phyloP scores from a whole-genome alignment of 495 filamentous ascomycete genomes.

The Sphaerosporella brunnea region DNA sequence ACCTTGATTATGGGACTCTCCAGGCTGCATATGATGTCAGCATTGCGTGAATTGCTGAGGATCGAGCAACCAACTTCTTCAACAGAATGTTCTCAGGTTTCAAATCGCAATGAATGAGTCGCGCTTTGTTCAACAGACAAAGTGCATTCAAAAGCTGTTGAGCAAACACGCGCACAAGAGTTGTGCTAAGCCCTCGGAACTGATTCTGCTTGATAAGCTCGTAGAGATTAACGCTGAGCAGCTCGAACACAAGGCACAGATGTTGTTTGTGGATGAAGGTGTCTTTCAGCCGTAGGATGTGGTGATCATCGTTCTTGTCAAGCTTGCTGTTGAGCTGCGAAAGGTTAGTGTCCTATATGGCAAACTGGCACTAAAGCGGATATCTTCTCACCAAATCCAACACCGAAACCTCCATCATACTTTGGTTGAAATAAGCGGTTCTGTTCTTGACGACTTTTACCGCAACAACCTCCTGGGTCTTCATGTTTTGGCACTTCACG shows the following conservation, averaged over 20 bases:
- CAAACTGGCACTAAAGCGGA: too few relatives aligned
- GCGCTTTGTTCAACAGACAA: slow-evolving; percentile 84
- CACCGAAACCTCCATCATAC: slow-evolving; percentile 99
- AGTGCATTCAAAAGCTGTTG: slow-evolving; percentile 90
- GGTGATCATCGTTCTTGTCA: slow-evolving; percentile 98
- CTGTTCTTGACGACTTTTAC: slow-evolving; percentile 99
- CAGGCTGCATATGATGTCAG: slow-evolving; percentile 35
- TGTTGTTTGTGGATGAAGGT: slow-evolving; percentile 98
- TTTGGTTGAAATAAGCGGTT: slow-evolving; percentile 99
- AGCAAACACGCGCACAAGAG: slow-evolving; percentile 91
- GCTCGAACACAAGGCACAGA: slow-evolving; percentile 91
- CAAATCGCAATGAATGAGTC: slow-evolving; percentile 93
- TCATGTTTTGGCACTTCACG: slow-evolving; percentile 97
- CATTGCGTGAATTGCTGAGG: neutral
- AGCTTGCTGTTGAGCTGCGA: slow-evolving; percentile 84
- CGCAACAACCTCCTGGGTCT: slow-evolving; percentile 94
- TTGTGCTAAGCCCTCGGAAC: slow-evolving; percentile 93
- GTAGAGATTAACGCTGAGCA: slow-evolving; percentile 94
- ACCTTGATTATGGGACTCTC: slow-evolving; percentile 99
- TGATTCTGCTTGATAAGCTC: slow-evolving; percentile 99
- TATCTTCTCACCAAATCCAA: slow-evolving; percentile 85
- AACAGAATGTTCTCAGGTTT: slow-evolving; percentile 97
- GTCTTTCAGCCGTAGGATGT: slow-evolving; percentile 86
- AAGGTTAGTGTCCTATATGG: too few relatives aligned
- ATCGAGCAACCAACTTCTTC: slow-evolving; percentile 52